Conservation (phyloP, 768 basidiomycete genomes). For the Lactarius indigo region DNA sequence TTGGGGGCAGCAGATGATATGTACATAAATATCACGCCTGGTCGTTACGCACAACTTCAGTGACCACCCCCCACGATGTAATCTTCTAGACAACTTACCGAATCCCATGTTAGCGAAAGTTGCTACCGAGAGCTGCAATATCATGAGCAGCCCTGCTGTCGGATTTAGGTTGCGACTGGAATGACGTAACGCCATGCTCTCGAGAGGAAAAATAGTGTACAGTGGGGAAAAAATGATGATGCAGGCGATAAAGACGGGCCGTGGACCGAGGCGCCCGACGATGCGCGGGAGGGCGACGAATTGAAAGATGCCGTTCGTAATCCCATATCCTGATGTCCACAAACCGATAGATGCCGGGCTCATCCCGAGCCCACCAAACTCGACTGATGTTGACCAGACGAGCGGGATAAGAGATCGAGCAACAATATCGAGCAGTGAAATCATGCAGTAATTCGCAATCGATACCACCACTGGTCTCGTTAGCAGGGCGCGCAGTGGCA, state of each 20-base stretch:
- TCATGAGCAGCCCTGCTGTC: not conserved
- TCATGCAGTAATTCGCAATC: constrained; percentile 40
- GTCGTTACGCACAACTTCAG: constrained; percentile 13
- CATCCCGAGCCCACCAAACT: constrained; percentile 39
- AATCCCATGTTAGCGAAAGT: constrained; percentile 12
- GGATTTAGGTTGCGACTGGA: not conserved
- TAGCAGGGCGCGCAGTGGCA: constrained; percentile 36
- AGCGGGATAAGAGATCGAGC: constrained; percentile 41
- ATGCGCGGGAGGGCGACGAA: constrained; percentile 37
- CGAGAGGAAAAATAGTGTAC: constrained; percentile 33
- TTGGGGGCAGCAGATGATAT: constrained; percentile 64
- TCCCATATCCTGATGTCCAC: constrained; percentile 36
- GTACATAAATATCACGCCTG: constrained; percentile 68
- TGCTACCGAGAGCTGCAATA: constrained; percentile 12
- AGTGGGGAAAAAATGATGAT: constrained; percentile 28
- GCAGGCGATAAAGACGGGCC: constrained; percentile 31
- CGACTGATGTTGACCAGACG: constrained; percentile 43
- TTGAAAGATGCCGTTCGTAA: constrained; percentile 39
- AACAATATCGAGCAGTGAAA: constrained; percentile 43
- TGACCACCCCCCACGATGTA: not conserved
- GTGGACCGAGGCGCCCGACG: constrained; percentile 37
- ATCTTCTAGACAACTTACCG: constrained; percentile 1
- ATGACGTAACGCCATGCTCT: constrained; percentile 7
- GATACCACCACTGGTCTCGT: constrained; percentile 39
- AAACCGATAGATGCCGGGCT: constrained; percentile 38